These are phyloP conservation scores for Exophiala calicioides DNA, from an alignment of 2,329 filamentous ascomycete genomes.

Conservation along the genomic window DNA sequence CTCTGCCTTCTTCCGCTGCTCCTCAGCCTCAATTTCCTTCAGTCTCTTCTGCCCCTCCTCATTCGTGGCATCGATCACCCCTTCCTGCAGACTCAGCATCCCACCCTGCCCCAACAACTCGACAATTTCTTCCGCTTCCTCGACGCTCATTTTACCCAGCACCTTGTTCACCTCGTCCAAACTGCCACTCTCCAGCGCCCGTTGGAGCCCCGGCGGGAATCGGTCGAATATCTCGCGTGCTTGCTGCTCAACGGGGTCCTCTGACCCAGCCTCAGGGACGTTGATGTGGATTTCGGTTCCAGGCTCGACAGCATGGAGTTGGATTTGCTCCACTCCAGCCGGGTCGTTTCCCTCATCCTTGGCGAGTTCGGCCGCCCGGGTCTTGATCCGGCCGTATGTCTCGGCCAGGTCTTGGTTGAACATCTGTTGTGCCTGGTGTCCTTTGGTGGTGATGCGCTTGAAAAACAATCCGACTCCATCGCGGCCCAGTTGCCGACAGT, in stretches of 20 bases:
- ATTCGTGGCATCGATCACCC: slow-evolving; percentile 93
- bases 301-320: slow-evolving; percentile 93
- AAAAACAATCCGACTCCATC: slow-evolving; percentile 93
- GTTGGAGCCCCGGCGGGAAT: slow-evolving; percentile 78
- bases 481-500: slow-evolving; percentile 84
- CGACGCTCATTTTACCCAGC: slow-evolving; percentile 81
- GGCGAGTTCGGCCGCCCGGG: slow-evolving; percentile 71
- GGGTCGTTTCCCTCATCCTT: slow-evolving; percentile 56
- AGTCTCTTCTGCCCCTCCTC: slow-evolving; percentile 77
- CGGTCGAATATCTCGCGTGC: slow-evolving; percentile 76
- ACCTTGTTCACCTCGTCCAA: slow-evolving; percentile 88
- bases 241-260: slow-evolving; percentile 62
- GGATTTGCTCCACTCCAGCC: slow-evolving; percentile 88
- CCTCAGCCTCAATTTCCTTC: slow-evolving; percentile 70
- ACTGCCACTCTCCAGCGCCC: slow-evolving; percentile 82
- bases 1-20: slow-evolving; percentile 35
- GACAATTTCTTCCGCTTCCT: slow-evolving; percentile 83
- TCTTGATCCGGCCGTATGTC: slow-evolving; percentile 80
- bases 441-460: slow-evolving; percentile 86
- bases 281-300: slow-evolving; percentile 87
- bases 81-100: slow-evolving; percentile 86
- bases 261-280: slow-evolving; percentile 69
- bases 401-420: slow-evolving; percentile 91
- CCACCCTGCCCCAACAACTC: slow-evolving; percentile 78
- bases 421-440: slow-evolving; percentile 84